Evolutionary conservation across 2,329 filamentous ascomycete species (phyloP).

Genomic region (Calonectria pseudoreteaudii): DNA sequence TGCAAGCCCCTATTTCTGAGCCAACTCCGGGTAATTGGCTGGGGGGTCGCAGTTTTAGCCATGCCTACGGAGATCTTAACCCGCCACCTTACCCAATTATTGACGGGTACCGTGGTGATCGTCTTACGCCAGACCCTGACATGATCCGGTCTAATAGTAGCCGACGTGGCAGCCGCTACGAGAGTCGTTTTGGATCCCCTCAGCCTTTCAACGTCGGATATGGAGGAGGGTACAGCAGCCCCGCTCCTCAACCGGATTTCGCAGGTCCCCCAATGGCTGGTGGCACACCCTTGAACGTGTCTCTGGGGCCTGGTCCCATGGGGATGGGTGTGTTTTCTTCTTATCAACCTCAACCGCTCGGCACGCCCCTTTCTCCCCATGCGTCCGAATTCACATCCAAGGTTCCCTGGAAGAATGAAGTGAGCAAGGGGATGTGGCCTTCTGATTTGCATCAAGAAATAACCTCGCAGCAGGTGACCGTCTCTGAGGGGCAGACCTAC

Average conservation of each 20-base stretch:
- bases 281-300: constrained; percentile 44
- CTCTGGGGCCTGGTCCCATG: constrained; percentile 52
- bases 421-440: constrained; percentile 43
- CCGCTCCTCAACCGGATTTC: constrained; percentile 50
- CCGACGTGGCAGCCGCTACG: constrained; percentile 61
- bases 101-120: constrained; percentile 59
- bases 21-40: constrained; percentile 58
- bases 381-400: constrained; percentile 79
- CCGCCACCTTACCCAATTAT: constrained; percentile 47
- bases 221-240: constrained; percentile 51
- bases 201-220: constrained; percentile 50
- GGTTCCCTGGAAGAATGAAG: constrained; percentile 67
- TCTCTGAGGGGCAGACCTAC: constrained; percentile 78
- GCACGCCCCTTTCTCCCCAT: constrained; percentile 77
- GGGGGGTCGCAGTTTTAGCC: constrained; percentile 53
- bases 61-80: constrained; percentile 55
- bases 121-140: constrained; percentile 62
- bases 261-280: constrained; percentile 51
- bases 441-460: constrained; percentile 18
- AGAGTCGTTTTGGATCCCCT: constrained; percentile 55
- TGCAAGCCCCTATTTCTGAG: constrained; percentile 52
- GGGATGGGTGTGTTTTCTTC: constrained; percentile 58
- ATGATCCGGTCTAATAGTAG: constrained; percentile 55
- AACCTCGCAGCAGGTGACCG: constrained; percentile 53
- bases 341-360: constrained; percentile 68